These are phyloP conservation scores for Rosa multiflora DNA, from an alignment of 306 rosid species.

Conservation along the genomic window DNA sequence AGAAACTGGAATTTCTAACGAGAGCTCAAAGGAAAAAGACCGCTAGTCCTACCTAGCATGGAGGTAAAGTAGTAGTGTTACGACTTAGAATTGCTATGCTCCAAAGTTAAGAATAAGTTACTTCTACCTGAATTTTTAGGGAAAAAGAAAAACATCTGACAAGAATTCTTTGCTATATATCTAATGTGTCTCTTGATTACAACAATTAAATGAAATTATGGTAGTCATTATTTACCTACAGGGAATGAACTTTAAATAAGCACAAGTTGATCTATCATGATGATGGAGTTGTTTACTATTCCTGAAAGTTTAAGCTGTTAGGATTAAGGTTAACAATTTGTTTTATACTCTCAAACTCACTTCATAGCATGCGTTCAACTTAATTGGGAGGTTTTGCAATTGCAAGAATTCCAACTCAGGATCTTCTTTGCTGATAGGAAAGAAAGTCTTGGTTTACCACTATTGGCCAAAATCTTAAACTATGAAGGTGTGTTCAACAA, in stretches of 20 bases:
- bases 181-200: neutral
- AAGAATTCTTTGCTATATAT: neutral
- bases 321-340: too few species aligned
- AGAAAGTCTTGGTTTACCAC: too few species aligned
- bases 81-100: neutral
- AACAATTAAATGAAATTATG: neutral
- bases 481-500: too few species aligned
- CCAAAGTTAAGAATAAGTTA: neutral
- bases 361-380: too few species aligned
- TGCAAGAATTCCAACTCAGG: too few species aligned
- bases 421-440: too few species aligned
- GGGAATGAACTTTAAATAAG: neutral
- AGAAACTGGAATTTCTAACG: conserved; percentile 77
- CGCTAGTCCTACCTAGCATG: conserved; percentile 72
- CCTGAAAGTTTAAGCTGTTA: neutral
- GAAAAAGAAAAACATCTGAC: neutral
- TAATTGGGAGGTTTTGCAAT: too few species aligned
- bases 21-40: conserved; percentile 94
- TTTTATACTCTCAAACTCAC: too few species aligned
- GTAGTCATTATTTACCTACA: neutral
- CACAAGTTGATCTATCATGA: neutral
- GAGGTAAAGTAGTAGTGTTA: conserved; percentile 46
- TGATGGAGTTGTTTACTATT: neutral
- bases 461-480: too few species aligned
- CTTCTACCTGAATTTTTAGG: neutral